Evolutionary conservation across 805 yeast genomes (phyloP).

Genomic region (Tetrapisispora fleetii): DNA sequence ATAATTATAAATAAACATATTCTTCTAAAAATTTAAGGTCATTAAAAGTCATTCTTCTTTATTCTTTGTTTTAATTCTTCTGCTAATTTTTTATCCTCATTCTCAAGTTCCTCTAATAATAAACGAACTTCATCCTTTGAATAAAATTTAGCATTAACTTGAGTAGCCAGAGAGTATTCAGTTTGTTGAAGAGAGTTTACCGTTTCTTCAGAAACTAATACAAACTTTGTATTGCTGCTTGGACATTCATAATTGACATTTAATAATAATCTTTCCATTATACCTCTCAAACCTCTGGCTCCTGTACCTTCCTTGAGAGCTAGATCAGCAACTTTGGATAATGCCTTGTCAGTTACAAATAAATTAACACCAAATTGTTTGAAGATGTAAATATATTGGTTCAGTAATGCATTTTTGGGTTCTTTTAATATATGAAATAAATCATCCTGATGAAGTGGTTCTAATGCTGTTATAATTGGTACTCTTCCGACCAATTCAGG

Average conservation of each 20-base stretch:
- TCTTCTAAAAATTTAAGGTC: background rate
- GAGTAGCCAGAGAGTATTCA: conserved; percentile 24
- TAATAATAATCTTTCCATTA: conserved; percentile 42
- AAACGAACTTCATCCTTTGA: conserved; percentile 35
- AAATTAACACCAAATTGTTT: conserved; percentile 42
- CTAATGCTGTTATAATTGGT: conserved; percentile 43
- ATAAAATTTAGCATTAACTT: conserved; percentile 36
- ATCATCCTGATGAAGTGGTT: conserved; percentile 37
- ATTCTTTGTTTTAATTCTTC: conserved; percentile 12
- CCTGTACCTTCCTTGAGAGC: conserved; percentile 49
- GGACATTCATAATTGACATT: conserved; percentile 51
- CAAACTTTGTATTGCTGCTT: conserved; percentile 43
- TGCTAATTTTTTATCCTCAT: conserved; percentile 35
- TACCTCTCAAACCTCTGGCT: conserved; percentile 49
- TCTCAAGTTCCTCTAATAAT: conserved; percentile 33
- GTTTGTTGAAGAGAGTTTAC: conserved; percentile 32
- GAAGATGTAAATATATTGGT: conserved; percentile 46
- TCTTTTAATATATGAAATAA: conserved; percentile 41
- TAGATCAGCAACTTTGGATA: conserved; percentile 37
- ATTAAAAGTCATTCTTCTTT: background rate
- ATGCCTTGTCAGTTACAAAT: conserved; percentile 40
- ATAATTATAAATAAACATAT: background rate
- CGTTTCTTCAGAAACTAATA: conserved; percentile 37
- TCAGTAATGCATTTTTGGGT: conserved; percentile 45
- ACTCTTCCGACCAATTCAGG: conserved; percentile 54